A percentile compares a stretch with the other conserved stretches of the same genome.
These are phyloP conservation scores for Solanum lycopersicoides DNA, from an alignment of 257 asterid species.

Conservation along the genomic window DNA sequence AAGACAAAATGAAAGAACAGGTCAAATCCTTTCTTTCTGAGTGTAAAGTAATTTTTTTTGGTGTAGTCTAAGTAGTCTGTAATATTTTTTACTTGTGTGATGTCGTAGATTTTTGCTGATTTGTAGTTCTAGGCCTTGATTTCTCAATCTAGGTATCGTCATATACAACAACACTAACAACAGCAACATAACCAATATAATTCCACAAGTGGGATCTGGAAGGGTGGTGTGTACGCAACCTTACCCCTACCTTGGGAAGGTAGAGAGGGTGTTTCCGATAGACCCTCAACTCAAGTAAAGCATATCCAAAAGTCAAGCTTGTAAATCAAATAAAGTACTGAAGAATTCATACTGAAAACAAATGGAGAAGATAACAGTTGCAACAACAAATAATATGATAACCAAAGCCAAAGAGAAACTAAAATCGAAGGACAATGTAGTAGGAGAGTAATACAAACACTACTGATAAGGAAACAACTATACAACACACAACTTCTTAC, in stretches of 20 bases:
- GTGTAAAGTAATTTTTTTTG: neutral
- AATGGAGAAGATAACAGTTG: neutral
- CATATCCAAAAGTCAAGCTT: neutral
- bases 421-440: neutral
- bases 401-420: neutral
- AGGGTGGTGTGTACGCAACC: neutral
- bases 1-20: slow-evolving; percentile 96
- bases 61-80: neutral
- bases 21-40: slow-evolving; percentile 21
- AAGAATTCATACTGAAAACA: neutral
- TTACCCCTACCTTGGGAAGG: neutral
- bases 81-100: neutral
- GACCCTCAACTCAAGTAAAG: neutral
- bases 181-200: neutral
- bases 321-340: neutral
- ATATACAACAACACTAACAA: neutral
- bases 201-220: neutral
- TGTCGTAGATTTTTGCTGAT: neutral
- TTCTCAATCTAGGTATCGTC: neutral
- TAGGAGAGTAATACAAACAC: neutral
- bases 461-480: neutral
- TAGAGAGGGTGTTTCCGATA: neutral
- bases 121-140: neutral
- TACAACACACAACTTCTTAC: neutral
- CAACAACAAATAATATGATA: neutral